A percentile compares a stretch with the other conserved stretches of the same genome.
phyloP scores from a whole-genome alignment of 176 grass and related monocot species.

The Chloris gayana region DNA sequence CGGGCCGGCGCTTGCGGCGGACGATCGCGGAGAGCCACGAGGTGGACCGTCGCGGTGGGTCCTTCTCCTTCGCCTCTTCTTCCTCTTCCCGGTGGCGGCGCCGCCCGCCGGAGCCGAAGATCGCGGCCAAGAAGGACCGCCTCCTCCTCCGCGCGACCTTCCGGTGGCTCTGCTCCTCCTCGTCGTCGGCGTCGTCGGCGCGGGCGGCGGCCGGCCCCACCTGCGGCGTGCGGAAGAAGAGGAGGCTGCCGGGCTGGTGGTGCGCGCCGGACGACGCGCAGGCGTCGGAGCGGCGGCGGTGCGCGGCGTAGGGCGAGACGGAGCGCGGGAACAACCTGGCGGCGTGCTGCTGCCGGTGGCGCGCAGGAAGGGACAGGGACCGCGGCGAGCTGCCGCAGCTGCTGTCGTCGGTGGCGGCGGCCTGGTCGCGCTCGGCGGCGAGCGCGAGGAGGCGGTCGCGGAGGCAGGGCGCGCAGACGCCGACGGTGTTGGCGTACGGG shows the following conservation, averaged over 20 bases:
- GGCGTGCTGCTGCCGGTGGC: not conserved
- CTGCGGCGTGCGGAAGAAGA: slow-evolving; percentile 79
- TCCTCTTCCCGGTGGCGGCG: not conserved
- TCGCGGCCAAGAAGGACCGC: slow-evolving; percentile 34
- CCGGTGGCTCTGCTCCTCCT: not conserved
- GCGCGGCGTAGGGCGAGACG: slow-evolving; percentile 39
- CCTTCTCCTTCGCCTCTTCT: not conserved
- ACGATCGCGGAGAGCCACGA: slow-evolving; percentile 53
- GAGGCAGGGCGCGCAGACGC: slow-evolving; percentile 85
- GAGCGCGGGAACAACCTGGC: slow-evolving; percentile 37
- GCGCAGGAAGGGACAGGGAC: slow-evolving; percentile 10
- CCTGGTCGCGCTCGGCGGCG: slow-evolving; percentile 40
- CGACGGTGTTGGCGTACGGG: slow-evolving; percentile 57
- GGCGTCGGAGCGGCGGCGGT: not conserved
- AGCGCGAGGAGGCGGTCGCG: slow-evolving; percentile 69
- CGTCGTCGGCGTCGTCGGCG: slow-evolving; percentile 8
- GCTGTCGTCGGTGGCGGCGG: not conserved
- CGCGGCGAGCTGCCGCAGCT: not conserved
- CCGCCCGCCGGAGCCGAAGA: slow-evolving; percentile 41
- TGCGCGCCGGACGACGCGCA: not conserved
- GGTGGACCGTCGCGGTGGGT: slow-evolving; percentile 39
- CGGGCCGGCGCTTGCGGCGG: slow-evolving; percentile 36
- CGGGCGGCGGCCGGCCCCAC: slow-evolving; percentile 30
- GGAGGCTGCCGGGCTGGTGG: slow-evolving; percentile 27
- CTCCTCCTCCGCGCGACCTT: not conserved